Conservation (phyloP, 2,329 filamentous ascomycete species). For the Monosporascus sp. region DNA sequence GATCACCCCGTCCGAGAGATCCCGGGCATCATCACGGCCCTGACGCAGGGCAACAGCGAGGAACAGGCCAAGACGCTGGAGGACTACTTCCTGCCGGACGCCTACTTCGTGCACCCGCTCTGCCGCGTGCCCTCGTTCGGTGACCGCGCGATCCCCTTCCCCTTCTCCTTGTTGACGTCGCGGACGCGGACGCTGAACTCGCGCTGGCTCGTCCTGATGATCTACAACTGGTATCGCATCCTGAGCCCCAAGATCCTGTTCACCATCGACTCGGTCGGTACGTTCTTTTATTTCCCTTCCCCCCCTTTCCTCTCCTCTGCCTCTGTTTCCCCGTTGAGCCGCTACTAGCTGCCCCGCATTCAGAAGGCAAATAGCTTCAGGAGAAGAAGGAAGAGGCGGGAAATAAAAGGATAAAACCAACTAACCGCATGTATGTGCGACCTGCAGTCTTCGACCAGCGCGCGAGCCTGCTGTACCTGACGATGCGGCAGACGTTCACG, state of each 20-base stretch:
- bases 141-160: slow-evolving; percentile 33
- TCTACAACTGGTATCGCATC: slow-evolving; percentile 83
- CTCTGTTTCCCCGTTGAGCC: neutral
- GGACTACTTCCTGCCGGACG: slow-evolving; percentile 66
- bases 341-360: neutral
- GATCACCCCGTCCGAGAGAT: slow-evolving; percentile 51
- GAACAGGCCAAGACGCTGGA: slow-evolving; percentile 62
- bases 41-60: slow-evolving; percentile 61
- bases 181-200: slow-evolving; percentile 44
- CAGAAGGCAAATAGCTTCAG: no score
- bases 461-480: slow-evolving; percentile 65
- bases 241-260: slow-evolving; percentile 69
- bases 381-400: neutral
- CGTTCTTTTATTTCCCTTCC: slow-evolving; percentile 5
- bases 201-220: slow-evolving; percentile 58
- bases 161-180: slow-evolving; percentile 13
- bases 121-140: slow-evolving; percentile 59
- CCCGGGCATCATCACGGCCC: slow-evolving; percentile 55
- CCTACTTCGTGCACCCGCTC: slow-evolving; percentile 73
- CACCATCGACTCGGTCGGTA: slow-evolving; percentile 54
- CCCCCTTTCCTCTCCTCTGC: neutral
- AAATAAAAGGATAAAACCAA: neutral
- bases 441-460: slow-evolving; percentile 59
- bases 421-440: no score
- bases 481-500: slow-evolving; percentile 68